Conservation (phyloP, 129 eudicot genomes). For the Artemisia tridentata region DNA sequence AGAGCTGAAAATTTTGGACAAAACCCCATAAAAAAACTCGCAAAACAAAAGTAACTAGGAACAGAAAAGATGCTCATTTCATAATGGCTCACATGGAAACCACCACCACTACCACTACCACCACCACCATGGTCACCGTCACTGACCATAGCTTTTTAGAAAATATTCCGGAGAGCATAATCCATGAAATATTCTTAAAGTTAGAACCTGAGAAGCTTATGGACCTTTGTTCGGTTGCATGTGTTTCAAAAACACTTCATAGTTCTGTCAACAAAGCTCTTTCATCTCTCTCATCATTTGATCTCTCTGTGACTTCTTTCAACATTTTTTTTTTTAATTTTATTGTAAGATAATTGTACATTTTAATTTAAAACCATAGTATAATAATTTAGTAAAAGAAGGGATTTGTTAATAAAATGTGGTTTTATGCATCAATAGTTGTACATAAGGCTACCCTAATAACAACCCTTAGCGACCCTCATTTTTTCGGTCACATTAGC, state of each 20-base stretch:
- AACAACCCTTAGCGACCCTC: too few relatives aligned
- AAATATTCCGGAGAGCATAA: conserved; percentile 41
- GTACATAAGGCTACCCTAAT: too few relatives aligned
- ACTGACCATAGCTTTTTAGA: conserved; percentile 27
- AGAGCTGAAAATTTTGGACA: not conserved
- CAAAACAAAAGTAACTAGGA: too few relatives aligned
- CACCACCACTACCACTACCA: not conserved
- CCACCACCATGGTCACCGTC: not conserved
- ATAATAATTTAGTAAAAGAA: not conserved
- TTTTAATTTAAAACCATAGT: too few relatives aligned
- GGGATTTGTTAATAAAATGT: too few relatives aligned
- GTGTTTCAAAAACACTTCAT: conserved; percentile 39
- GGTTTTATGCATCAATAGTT: too few relatives aligned
- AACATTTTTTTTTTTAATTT: not conserved
- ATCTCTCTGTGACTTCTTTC: conserved; percentile 53
- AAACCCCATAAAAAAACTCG: not conserved
- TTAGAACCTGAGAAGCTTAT: conserved; percentile 24
- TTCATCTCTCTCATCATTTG: conserved; percentile 45
- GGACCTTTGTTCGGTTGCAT: conserved; percentile 26
- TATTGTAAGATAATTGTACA: not conserved
- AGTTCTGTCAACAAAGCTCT: conserved; percentile 41
- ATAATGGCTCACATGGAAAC: conserved; percentile 13
- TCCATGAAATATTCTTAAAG: conserved; percentile 33
- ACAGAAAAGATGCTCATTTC: not conserved
- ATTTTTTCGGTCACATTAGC: too few relatives aligned